Evolutionary conservation across 768 basidiomycete genomes (phyloP).

Genomic region (Lentinula boryana): DNA sequence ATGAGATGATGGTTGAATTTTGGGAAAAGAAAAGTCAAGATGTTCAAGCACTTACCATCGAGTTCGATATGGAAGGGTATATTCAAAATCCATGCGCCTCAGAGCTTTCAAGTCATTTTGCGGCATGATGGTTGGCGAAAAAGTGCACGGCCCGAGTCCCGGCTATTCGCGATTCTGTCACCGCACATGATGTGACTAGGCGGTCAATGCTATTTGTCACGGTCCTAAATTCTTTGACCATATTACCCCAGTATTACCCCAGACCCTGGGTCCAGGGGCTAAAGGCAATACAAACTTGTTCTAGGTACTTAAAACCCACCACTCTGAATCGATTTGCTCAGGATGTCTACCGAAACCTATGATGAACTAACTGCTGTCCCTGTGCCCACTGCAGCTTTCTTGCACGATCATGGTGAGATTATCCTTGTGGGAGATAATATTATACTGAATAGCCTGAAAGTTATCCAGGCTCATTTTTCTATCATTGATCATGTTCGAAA

Average conservation of each 20-base stretch:
- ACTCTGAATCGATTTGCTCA: not conserved
- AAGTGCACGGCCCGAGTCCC: not conserved
- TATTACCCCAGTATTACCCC: not conserved
- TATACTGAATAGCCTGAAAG: constrained; percentile 14
- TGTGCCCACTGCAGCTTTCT: not conserved
- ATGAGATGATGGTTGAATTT: not conserved
- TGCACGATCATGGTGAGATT: not conserved
- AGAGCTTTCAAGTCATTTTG: not conserved
- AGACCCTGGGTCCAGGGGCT: not conserved
- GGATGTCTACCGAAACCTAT: not conserved
- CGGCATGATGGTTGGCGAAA: not conserved
- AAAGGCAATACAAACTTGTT: not conserved
- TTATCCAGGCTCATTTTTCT: constrained; percentile 38
- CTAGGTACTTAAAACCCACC: too few species aligned
- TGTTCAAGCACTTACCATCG: constrained; percentile 47
- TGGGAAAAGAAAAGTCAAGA: not conserved
- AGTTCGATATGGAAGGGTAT: constrained; percentile 58
- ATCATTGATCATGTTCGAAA: constrained; percentile 48
- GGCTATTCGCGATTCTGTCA: not conserved
- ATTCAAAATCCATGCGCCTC: constrained; percentile 42
- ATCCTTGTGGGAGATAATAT: not conserved
- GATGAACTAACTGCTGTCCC: not conserved
- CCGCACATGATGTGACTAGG: not conserved
- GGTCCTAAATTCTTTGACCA: too few species aligned
- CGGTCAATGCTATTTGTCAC: too few species aligned